Evolutionary conservation across 2,329 filamentous ascomycete species (phyloP).

Genomic region (Xylariales sp.): DNA sequence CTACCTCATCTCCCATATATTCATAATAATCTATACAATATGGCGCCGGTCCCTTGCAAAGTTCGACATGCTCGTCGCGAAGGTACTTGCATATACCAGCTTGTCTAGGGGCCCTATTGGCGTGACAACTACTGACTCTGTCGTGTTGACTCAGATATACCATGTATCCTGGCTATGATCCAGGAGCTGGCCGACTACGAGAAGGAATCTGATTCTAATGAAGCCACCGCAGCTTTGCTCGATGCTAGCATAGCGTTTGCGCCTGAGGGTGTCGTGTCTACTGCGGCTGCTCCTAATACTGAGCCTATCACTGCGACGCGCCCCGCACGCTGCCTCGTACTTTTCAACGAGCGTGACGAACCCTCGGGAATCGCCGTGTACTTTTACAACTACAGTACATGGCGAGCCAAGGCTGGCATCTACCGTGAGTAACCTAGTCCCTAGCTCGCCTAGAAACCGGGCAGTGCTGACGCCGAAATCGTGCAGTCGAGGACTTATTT

Average conservation of each 20-base stretch:
- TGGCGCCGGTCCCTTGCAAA: constrained; percentile 50
- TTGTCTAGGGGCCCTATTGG: constrained; percentile 14
- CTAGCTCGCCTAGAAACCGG: neutral
- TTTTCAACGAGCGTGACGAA: constrained; percentile 63
- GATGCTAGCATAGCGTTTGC: constrained; percentile 83
- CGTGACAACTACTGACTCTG: constrained; percentile 22
- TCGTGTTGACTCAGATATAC: constrained; percentile 70
- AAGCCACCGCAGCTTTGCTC: constrained; percentile 82
- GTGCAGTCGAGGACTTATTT: constrained; percentile 84
- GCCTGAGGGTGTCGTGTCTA: constrained; percentile 58
- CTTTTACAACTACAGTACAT: constrained; percentile 96
- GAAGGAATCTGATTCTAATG: constrained; percentile 76
- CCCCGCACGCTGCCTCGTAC: constrained; percentile 81
- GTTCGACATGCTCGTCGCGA: constrained; percentile 70
- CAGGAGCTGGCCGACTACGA: constrained; percentile 90
- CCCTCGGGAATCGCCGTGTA: constrained; percentile 85
- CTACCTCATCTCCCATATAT: neutral
- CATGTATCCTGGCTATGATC: constrained; percentile 83
- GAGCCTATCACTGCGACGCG: constrained; percentile 65
- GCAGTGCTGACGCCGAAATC: constrained; percentile 12
- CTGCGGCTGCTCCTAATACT: constrained; percentile 55
- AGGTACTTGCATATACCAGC: constrained; percentile 55
- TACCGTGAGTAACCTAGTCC: constrained; percentile 61
- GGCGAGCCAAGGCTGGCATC: constrained; percentile 87
- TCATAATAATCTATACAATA: constrained; percentile 34